Base-by-base conservation (phyloP, 306 rosid species). In the Acmispon strigosus region DNA sequence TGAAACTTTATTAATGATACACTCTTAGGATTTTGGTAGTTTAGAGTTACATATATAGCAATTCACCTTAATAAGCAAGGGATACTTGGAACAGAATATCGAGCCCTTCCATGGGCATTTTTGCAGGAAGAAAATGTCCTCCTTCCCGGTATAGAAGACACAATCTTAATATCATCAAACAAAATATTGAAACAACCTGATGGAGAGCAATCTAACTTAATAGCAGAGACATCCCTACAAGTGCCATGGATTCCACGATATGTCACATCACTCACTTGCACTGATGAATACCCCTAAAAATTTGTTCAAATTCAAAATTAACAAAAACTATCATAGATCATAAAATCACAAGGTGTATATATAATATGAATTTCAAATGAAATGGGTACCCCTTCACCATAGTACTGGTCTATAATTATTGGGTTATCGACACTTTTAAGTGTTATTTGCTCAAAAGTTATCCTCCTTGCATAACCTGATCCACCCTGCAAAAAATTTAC, bases 401-500 rank as follows among this genome's bases (percentile, higher is more conserved):
- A 84, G 17, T 75, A 6, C 8, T 84, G 84, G 34, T 84, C 80
- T 2, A 84, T 78, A 11, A 81, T 54, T 13, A 84, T 73, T 4
- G 86, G 58, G 5, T 81, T 75, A 0, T 12, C 1, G 0, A 41
- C 34, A 6, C 10, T 27, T 4, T 0, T 2, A 0, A 84, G 18
- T 44, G 3, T 16, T 16, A 84, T 81, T 12, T 81, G 22, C 9
- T 84, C 77, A 20, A 66, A 84, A 8, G 42, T 48, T 36, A 84
- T 84, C 13, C 66, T 71, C 10, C 69, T 81, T 6, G 82, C 86
- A 78, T 71, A 81, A 22, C 86, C 88, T 0, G 70, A 43, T 71
- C 86, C 84, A 61, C 82, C 82, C 85, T 81, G 5, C 0, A 17
- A 50, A n/a, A 39, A 55, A 10, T 5, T 48, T 19, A 29, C 60